Base-by-base conservation (phyloP, 208 protist species). In the Leptomonas seymouri region DNA sequence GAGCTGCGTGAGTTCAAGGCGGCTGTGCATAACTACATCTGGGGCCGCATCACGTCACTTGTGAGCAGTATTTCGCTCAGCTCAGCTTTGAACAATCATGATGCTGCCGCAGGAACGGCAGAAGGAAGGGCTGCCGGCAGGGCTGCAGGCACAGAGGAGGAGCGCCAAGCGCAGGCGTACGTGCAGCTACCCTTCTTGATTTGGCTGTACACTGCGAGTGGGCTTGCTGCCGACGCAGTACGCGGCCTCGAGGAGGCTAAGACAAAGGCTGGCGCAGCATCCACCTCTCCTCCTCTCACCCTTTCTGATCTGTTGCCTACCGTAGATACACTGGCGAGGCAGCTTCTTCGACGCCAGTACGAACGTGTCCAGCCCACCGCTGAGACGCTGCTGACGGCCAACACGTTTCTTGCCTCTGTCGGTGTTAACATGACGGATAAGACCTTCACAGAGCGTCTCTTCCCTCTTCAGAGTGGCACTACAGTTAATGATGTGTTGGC, bases 151-250 rank as follows among this genome's bases (percentile, higher is more conserved):
- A 51, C 50, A 3, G 46, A 59, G 42, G 71, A 61, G 71, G 48
- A 54, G 64, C 57, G 64, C 9, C 45, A 60, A 21, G 49, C 59
- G 7, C 44, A 67, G 36, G 64, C 42, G 6, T 71, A 53, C 12
- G 71, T 67, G 28, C 71, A 71, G 36, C 57, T 77, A 20, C 57
- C 64, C 15, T 71, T 77, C 48, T 50, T 67, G 39, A 66, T 77
- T 56, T 77, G 71, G 71, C 48, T 77, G 3, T 71, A 71, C 59
- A 58, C 71, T 3, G 71, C 71, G n/a, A 71, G 48, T 31, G 71
- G 71, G 48, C 58, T 77, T 16, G 64, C 64, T 21, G 60, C 56
- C 11, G 71, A 77, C 27, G 71, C 66, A 6, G 55, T 71, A 41
- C 64, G 42, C 30, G 30, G 14, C 3, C 34, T 36, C 21, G 45